Conservation (phyloP, 2,329 filamentous ascomycete genomes). For the Blastomyces gilchristii region DNA sequence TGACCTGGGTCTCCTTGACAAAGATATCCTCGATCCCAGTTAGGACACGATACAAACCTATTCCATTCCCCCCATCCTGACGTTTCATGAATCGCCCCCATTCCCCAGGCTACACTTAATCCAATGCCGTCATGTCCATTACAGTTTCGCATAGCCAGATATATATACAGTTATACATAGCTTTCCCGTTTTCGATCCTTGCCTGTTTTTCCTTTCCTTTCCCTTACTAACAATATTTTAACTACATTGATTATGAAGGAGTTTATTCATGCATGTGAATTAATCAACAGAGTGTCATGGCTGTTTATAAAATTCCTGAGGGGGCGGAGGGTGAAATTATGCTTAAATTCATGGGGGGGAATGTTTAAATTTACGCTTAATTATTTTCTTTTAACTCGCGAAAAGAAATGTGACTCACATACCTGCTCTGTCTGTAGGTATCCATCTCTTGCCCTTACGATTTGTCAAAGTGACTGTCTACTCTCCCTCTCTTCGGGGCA, state of each 20-base stretch:
- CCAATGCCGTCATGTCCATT: background rate
- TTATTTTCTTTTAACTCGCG: too few species aligned
- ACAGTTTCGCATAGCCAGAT: slow-evolving; percentile 1
- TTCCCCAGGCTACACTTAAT: too few species aligned
- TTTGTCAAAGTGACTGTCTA: too few species aligned
- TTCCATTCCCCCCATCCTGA: background rate
- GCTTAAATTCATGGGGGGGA: too few species aligned
- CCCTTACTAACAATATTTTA: background rate
- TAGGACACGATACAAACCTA: background rate
- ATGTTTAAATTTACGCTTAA: too few species aligned
- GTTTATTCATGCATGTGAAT: background rate
- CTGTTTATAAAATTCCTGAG: too few species aligned
- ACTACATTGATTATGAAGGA: background rate
- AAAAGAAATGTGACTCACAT: too few species aligned
- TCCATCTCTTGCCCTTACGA: too few species aligned
- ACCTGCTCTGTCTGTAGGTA: too few species aligned
- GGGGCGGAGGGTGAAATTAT: too few species aligned
- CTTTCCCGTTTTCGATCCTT: background rate
- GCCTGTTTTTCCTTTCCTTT: too few species aligned
- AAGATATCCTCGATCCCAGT: background rate
- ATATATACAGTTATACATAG: background rate
- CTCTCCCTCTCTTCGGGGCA: too few species aligned
- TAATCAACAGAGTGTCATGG: background rate
- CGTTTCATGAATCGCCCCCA: background rate
- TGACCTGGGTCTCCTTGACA: background rate